Percentiles rank a stretch among this genome's conserved stretches.
Evolutionary conservation across 495 filamentous ascomycete species (phyloP).

Genomic region (Lepraria neglecta): DNA sequence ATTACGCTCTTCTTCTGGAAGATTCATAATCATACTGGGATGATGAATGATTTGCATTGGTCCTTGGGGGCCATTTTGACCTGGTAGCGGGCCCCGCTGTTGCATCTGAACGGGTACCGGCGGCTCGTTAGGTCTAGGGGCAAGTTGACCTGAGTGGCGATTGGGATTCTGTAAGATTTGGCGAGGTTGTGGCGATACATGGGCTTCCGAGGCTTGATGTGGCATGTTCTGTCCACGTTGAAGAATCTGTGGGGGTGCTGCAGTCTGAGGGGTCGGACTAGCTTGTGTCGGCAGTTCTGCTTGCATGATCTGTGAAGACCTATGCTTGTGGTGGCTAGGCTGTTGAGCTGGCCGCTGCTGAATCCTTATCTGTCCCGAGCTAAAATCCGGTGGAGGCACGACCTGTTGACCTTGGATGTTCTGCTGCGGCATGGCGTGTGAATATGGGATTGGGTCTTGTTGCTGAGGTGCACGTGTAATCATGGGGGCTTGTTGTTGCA

Average conservation of each 20-base stretch:
- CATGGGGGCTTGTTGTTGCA: constrained; percentile 26
- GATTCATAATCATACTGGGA: constrained; percentile 65
- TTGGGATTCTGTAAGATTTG: constrained; percentile 47
- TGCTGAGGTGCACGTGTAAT: neutral
- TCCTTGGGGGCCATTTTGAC: constrained; percentile 22
- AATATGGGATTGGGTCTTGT: constrained; percentile 2
- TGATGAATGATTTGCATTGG: constrained; percentile 53
- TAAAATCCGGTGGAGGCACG: neutral
- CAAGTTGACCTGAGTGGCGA: constrained; percentile 35
- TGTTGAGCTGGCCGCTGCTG: constrained; percentile 12
- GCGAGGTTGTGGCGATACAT: constrained; percentile 31
- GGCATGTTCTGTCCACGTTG: constrained; percentile 38
- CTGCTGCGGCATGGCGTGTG: neutral
- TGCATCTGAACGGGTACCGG: constrained; percentile 20
- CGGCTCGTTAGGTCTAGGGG: constrained; percentile 29
- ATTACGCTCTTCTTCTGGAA: constrained; percentile 72
- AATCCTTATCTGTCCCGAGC: constrained; percentile 10
- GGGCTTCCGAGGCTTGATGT: constrained; percentile 25
- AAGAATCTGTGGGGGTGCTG: constrained; percentile 28
- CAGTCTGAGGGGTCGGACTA: constrained; percentile 12
- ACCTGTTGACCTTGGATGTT: neutral
- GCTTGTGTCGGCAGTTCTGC: constrained; percentile 41
- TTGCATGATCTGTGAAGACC: constrained; percentile 30
- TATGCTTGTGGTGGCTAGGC: constrained; percentile 14
- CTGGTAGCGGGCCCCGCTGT: constrained; percentile 29